phyloP scores from a whole-genome alignment of 1,139 yeast species.

The Arxiozyma bovina region DNA sequence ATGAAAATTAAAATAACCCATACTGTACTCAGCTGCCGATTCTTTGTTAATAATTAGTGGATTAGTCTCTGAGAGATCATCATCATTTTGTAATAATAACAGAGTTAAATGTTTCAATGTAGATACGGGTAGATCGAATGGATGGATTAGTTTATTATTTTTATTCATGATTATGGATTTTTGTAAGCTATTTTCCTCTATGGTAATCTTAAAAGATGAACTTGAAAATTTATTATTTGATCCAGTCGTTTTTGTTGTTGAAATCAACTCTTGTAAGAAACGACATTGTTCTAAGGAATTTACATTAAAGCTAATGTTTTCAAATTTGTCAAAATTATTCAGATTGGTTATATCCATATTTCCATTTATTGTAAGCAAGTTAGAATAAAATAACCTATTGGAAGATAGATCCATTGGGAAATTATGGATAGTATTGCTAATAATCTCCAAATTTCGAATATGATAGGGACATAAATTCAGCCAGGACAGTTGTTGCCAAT shows the following conservation, averaged over 20 bases:
- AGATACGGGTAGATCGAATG: background rate
- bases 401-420: background rate
- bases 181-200: slow-evolving; percentile 10
- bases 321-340: background rate
- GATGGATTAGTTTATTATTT: background rate
- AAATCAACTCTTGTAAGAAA: background rate
- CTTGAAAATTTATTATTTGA: background rate
- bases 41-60: no score
- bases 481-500: slow-evolving; percentile 17
- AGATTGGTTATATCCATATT: background rate
- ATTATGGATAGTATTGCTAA: background rate
- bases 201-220: slow-evolving; percentile 7
- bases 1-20: background rate
- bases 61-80: background rate
- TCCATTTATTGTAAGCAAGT: background rate
- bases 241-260: background rate
- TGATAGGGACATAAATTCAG: slow-evolving; percentile 15
- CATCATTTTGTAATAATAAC: background rate
- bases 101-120: background rate
- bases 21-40: no score
- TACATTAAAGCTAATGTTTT: background rate
- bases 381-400: background rate
- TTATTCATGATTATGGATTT: slow-evolving; percentile 10
- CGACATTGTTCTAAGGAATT: slow-evolving; percentile 1
- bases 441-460: slow-evolving; percentile 10